These are phyloP conservation scores for Phytophthora megakarya DNA, from an alignment of 352 stramenopile species.

Conservation along the genomic window DNA sequence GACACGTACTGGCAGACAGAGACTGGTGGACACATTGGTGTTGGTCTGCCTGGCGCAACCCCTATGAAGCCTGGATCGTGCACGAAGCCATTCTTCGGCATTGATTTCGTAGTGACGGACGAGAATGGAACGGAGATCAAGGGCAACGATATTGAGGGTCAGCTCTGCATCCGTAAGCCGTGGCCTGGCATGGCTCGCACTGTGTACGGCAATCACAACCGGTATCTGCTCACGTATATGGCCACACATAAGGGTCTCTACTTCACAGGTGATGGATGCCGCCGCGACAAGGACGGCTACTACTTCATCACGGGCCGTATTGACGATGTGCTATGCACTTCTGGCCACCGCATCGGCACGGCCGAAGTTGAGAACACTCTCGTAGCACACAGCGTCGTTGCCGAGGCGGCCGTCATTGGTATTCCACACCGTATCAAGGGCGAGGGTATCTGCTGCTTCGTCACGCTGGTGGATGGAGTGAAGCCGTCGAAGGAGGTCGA, in stretches of 20 bases:
- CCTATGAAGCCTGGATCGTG: conserved; percentile 93
- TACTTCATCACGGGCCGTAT: conserved; percentile 99
- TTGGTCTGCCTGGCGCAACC: conserved; percentile 92
- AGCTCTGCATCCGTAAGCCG: conserved; percentile 94
- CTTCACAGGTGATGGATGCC: conserved; percentile 93
- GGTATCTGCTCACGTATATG: conserved; percentile 97
- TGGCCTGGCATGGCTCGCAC: conserved; percentile 97
- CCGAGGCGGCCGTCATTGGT: conserved; percentile 94
- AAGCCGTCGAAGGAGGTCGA: conserved; percentile 62
- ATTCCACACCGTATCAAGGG: conserved; percentile 97
- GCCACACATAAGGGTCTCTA: conserved; percentile 97
- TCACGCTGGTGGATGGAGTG: conserved; percentile 88
- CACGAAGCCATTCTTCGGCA: conserved; percentile 96
- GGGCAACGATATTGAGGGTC: conserved; percentile 88
- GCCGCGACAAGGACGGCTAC: conserved; percentile 94
- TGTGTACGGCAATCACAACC: conserved; percentile 93
- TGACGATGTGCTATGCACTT: conserved; percentile 97
- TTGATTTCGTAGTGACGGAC: conserved; percentile 90
- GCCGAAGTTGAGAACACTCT: conserved; percentile 91
- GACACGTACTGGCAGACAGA: conserved; percentile 99
- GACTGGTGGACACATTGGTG: conserved; percentile 95
- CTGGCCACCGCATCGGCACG: conserved; percentile 91
- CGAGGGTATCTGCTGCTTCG: conserved; percentile 95
- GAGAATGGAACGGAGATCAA: conserved; percentile 89
- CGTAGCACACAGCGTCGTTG: conserved; percentile 91